A percentile compares a stretch with the other conserved stretches of the same genome.
Evolutionary conservation across 306 rosid species (phyloP).

Genomic region (peach (Prunus persica)): DNA sequence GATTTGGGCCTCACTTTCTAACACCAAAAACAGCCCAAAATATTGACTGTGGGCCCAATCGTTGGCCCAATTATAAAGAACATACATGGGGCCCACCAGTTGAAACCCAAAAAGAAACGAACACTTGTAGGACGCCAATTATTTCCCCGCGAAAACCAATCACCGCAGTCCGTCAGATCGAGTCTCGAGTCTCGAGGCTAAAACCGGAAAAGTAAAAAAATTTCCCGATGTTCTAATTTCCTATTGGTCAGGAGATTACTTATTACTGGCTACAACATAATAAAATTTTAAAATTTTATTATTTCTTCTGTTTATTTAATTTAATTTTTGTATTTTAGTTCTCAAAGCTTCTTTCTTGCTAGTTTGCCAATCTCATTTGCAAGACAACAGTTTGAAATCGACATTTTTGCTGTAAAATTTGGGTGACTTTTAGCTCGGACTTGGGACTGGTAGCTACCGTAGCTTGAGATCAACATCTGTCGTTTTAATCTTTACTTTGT

Average conservation of each 20-base stretch:
- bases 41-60: neutral
- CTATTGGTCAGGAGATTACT: neutral
- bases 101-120: neutral
- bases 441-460: slow-evolving; percentile 7
- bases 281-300: neutral
- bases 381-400: neutral
- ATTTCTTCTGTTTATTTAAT: neutral
- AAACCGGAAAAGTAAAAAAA: neutral
- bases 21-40: neutral
- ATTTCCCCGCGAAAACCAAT: slow-evolving; percentile 12
- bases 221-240: neutral
- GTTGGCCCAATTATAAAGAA: neutral
- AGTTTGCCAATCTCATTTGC: neutral
- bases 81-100: neutral
- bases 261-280: neutral
- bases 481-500: neutral
- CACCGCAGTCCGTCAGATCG: neutral
- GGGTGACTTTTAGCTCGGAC: slow-evolving; percentile 21
- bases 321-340: neutral
- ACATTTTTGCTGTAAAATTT: neutral
- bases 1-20: neutral
- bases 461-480: neutral
- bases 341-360: neutral
- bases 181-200: neutral
- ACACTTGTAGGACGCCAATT: neutral